Conservation (phyloP, 768 basidiomycete species). For the Pulveroboletus ravenelii region DNA sequence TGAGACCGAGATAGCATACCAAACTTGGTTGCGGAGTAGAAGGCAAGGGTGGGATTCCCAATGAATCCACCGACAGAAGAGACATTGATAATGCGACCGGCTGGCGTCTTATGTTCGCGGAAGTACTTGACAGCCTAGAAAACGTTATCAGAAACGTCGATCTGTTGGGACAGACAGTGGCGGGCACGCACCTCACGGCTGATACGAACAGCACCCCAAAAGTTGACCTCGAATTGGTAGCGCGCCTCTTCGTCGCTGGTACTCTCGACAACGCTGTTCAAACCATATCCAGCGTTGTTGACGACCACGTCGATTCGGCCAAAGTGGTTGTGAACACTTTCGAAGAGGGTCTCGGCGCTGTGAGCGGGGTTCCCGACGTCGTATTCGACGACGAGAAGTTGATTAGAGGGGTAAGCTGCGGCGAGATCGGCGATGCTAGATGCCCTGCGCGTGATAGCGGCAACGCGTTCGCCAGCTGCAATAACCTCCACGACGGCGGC, state of each 20-base stretch:
- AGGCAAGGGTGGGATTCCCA: constrained; percentile 14
- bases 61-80: constrained; percentile 19
- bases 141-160: not conserved
- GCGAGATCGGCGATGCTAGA: constrained; percentile 15
- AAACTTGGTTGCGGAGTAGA: constrained; percentile 22
- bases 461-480: too few relatives aligned
- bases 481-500: constrained; percentile 17
- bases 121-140: constrained; percentile 27
- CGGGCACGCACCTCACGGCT: constrained; percentile 18
- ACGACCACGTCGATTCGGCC: constrained; percentile 31
- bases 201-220: constrained; percentile 28
- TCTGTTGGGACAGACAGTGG: not conserved
- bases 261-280: constrained; percentile 24
- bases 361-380: constrained; percentile 28
- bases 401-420: constrained; percentile 10
- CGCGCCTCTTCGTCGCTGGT: constrained; percentile 25
- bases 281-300: constrained; percentile 30
- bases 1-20: constrained; percentile 2
- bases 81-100: constrained; percentile 22
- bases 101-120: constrained; percentile 23
- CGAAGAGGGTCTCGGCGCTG: constrained; percentile 17
- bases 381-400: constrained; percentile 26
- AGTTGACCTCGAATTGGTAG: constrained; percentile 29
- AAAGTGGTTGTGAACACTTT: constrained; percentile 20
- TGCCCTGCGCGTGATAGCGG: constrained; percentile 17